Percentiles rank a stretch among this genome's conserved stretches.
Conservation (phyloP, 225 moss, liverwort and hornwort genomes). For the Straminergon stramineum region DNA sequence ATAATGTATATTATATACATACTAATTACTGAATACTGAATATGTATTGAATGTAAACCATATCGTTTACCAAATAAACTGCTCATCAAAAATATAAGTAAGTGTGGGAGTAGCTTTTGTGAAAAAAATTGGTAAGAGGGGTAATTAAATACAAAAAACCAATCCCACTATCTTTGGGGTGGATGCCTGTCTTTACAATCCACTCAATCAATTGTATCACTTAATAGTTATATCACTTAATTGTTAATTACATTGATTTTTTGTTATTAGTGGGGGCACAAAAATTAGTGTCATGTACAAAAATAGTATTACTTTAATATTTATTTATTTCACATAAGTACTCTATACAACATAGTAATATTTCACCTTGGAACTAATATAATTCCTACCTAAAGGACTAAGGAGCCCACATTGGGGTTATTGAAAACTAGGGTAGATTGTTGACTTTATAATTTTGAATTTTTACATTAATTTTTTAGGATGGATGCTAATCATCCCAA, state of each 20-base stretch:
- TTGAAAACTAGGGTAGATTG: not conserved
- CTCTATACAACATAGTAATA: fast-evolving
- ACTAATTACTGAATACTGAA: no score
- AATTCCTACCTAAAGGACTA: fast-evolving
- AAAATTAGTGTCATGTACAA: not conserved
- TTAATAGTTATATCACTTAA: not conserved
- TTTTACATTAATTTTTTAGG: no score
- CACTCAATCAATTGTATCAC: no score
- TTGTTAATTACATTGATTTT: not conserved
- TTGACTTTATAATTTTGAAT: not conserved
- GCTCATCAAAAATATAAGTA: no score
- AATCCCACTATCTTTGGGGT: no score
- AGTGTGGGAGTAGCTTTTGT: no score
- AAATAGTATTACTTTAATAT: not conserved
- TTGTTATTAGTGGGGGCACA: not conserved
- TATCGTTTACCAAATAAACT: no score
- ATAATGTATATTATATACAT: no score
- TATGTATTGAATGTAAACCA: no score
- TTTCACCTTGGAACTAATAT: not conserved
- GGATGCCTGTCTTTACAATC: no score
- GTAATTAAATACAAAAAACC: no score
- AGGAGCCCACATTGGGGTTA: fast-evolving
- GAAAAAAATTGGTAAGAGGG: no score
- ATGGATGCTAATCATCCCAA: not conserved
- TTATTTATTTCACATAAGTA: not conserved